Conservation (phyloP, 164 flowering plant species). For the Annona cherimola region DNA sequence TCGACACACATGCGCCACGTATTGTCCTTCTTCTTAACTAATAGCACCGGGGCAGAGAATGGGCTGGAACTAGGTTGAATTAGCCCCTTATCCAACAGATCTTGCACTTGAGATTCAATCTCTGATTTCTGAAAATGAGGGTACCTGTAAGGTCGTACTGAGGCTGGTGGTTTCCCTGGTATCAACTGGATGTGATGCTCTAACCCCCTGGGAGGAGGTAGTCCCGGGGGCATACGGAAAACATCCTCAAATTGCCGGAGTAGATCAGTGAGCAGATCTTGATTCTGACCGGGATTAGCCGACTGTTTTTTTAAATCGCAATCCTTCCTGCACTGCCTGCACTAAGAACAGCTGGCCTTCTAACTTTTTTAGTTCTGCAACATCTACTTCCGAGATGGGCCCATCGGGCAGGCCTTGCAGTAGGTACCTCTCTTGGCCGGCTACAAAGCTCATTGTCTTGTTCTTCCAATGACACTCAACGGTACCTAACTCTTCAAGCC, state of each 20-base stretch:
- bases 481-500: no score
- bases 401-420: no score
- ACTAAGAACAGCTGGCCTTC: no score
- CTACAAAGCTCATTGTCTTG: no score
- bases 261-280: no score
- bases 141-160: slow-evolving; percentile 1
- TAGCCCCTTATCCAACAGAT: not conserved
- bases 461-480: no score
- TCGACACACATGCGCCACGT: not conserved
- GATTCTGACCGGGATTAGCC: no score
- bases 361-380: no score
- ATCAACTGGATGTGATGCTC: not conserved
- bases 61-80: not conserved
- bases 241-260: not conserved
- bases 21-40: not conserved
- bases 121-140: not conserved
- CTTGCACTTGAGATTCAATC: not conserved
- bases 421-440: no score
- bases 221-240: not conserved
- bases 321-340: no score
- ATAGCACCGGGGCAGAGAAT: not conserved
- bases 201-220: not conserved
- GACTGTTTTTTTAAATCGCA: no score
- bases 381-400: no score
- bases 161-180: not conserved